Conservation (phyloP, 2,329 filamentous ascomycete species). For the Epichloe baconii region DNA sequence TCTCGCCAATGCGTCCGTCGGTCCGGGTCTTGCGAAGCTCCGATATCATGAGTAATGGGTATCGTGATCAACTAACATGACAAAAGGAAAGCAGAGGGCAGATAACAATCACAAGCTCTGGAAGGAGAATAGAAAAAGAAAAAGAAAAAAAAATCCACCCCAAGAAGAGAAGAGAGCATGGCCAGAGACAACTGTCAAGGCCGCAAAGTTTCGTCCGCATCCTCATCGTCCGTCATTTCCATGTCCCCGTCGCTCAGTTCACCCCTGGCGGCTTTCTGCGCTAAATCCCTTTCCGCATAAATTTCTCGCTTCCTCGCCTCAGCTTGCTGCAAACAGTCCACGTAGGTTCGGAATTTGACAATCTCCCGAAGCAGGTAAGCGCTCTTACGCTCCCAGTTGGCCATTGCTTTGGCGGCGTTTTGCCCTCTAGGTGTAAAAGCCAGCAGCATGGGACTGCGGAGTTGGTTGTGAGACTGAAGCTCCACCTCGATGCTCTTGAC, state of each 20-base stretch:
- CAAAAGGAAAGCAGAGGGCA: not conserved
- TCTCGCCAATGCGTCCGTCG: not conserved
- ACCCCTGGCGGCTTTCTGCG: slow-evolving; percentile 34
- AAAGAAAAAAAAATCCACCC: not conserved
- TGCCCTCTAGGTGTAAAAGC: slow-evolving; percentile 76
- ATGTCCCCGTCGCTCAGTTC: slow-evolving; percentile 29
- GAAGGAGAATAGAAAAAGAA: not conserved
- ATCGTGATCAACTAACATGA: not conserved
- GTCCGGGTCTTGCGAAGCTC: too few species aligned
- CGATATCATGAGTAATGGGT: not conserved
- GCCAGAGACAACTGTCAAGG: slow-evolving; percentile 11
- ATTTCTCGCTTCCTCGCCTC: slow-evolving; percentile 58
- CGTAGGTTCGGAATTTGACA: slow-evolving; percentile 92
- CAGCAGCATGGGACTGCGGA: slow-evolving; percentile 75
- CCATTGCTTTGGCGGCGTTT: slow-evolving; percentile 74
- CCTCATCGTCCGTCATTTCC: slow-evolving; percentile 20
- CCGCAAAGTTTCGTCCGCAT: slow-evolving; percentile 22
- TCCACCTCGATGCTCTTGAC: slow-evolving; percentile 79
- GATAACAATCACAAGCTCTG: not conserved
- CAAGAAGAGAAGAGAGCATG: not conserved
- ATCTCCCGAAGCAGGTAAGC: slow-evolving; percentile 85
- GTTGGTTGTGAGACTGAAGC: slow-evolving; percentile 72
- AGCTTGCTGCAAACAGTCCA: slow-evolving; percentile 68
- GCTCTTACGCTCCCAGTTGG: slow-evolving; percentile 95
- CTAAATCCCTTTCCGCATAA: slow-evolving; percentile 45